phyloP scores from a whole-genome alignment of 2,329 filamentous ascomycete genomes.

The Hortaea werneckii region DNA sequence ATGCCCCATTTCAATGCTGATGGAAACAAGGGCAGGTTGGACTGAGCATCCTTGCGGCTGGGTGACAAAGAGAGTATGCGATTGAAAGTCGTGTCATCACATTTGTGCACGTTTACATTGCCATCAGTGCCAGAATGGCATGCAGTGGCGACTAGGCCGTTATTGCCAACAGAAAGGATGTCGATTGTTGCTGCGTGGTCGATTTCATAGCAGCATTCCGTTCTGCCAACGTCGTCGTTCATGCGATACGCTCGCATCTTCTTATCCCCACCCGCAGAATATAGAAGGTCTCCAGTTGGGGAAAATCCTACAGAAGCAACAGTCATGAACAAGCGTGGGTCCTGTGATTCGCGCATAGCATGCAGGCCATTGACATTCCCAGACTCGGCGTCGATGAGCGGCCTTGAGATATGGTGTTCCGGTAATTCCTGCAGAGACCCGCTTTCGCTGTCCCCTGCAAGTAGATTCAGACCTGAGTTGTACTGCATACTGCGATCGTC shows the following conservation, averaged over 20 bases:
- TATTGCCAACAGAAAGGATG: slow-evolving; percentile 37
- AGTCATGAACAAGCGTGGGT: slow-evolving; percentile 45
- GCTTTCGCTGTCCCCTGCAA: slow-evolving; percentile 39
- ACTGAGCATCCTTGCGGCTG: slow-evolving; percentile 13
- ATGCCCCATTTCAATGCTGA: slow-evolving; percentile 41
- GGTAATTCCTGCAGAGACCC: slow-evolving; percentile 42
- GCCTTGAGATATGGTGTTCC: slow-evolving; percentile 40
- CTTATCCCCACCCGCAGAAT: slow-evolving; percentile 44
- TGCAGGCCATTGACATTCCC: slow-evolving; percentile 32
- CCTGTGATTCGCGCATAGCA: slow-evolving; percentile 39
- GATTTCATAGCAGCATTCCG: slow-evolving; percentile 19
- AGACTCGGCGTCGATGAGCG: slow-evolving; percentile 24
- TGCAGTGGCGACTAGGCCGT: slow-evolving; percentile 40
- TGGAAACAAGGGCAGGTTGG: slow-evolving; percentile 26
- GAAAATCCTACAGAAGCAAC: slow-evolving; percentile 47
- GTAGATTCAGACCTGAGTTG: slow-evolving; percentile 47
- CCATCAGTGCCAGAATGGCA: slow-evolving; percentile 17
- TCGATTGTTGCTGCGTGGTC: slow-evolving; percentile 40
- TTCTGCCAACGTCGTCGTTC: slow-evolving; percentile 3
- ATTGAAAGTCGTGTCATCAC: background rate
- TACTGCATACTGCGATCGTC: slow-evolving; percentile 50
- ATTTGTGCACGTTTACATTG: slow-evolving; percentile 12
- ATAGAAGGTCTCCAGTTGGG: slow-evolving; percentile 19
- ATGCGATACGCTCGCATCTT: slow-evolving; percentile 33
- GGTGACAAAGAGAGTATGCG: slow-evolving; percentile 10